Evolutionary conservation across 257 asterid genomes (phyloP), one percentile per base, ranked within the genome.

Genomic region (Euphrasia confusa): DNA sequence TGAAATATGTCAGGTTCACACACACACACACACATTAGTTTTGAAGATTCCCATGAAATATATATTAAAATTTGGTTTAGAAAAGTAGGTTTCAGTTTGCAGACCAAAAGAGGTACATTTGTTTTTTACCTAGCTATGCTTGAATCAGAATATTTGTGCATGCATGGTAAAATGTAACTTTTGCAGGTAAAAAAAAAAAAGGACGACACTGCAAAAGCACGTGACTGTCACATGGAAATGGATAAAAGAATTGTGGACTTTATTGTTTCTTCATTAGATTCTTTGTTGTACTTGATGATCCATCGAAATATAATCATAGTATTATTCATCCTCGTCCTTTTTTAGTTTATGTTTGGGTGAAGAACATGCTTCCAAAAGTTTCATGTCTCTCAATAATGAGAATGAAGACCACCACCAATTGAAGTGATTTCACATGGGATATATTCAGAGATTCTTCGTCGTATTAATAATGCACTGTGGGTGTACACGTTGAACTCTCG

Each of bases 211-310:
- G 69, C 70, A 63, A 63, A 49, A 24, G 48, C 75, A 70, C 70
- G 75, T 70, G 75, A 70, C 48, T 47, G 13, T 64, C 75, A 70
- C 66, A 37, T 70, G 75, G 65, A 33, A 33, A 13, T 45, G 37
- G 52, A 14, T 12, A 45, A 45, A 45, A 44, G 5, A 44, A 45
- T 4, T 12, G 18, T n/a, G 52, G 52, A 45, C 52, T 45, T 45
- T 45, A 45, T 45, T 44, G 50, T 44, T 44, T 44, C 50, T 44
- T 11, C 50, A 3, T 44, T 44, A 44, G 50, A 44, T 44, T 44
- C 50, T 44, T 44, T 44, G 50, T 44, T 44, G 50, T 44, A 44
- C 50, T 44, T 44, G 15, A 37, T 37, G 42, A 37, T 37, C 15
- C 15, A 30, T 37, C 6, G 50, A 21, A 21, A 21, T 21, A 21